phyloP scores from a whole-genome alignment of 73 alveolate species.

The Paramecium tetraurelia region DNA sequence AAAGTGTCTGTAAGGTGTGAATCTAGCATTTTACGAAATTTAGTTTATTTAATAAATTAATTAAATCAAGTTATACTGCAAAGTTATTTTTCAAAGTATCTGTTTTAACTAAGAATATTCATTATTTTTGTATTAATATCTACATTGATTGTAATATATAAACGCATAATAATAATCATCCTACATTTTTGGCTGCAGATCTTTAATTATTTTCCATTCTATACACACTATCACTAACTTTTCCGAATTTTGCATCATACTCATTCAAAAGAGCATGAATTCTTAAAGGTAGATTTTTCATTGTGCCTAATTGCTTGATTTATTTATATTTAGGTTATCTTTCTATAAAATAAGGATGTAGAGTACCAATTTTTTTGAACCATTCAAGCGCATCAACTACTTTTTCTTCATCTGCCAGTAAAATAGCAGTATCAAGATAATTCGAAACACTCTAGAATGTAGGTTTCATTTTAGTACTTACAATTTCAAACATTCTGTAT shows the following conservation, averaged over 20 bases:
- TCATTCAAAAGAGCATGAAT: slow-evolving; percentile 28
- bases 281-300: slow-evolving; percentile 14
- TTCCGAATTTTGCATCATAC: slow-evolving; percentile 1
- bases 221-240: not conserved
- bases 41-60: not conserved
- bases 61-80: not conserved
- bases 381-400: not conserved
- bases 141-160: not conserved
- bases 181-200: not conserved
- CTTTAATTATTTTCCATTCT: not conserved
- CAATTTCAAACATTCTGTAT: not conserved
- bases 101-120: not conserved
- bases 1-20: not conserved
- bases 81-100: not conserved
- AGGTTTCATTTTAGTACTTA: not conserved
- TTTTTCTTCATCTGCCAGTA: slow-evolving; percentile 24
- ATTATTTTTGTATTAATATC: not conserved
- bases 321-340: slow-evolving; percentile 8
- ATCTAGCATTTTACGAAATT: not conserved
- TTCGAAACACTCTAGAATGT: not conserved
- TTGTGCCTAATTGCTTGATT: not conserved
- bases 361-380: not conserved
- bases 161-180: not conserved
- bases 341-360: not conserved
- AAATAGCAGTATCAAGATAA: slow-evolving; percentile 5